These are phyloP conservation scores for Auriculariales sp. DNA, from an alignment of 768 basidiomycete species.

Conservation along the genomic window DNA sequence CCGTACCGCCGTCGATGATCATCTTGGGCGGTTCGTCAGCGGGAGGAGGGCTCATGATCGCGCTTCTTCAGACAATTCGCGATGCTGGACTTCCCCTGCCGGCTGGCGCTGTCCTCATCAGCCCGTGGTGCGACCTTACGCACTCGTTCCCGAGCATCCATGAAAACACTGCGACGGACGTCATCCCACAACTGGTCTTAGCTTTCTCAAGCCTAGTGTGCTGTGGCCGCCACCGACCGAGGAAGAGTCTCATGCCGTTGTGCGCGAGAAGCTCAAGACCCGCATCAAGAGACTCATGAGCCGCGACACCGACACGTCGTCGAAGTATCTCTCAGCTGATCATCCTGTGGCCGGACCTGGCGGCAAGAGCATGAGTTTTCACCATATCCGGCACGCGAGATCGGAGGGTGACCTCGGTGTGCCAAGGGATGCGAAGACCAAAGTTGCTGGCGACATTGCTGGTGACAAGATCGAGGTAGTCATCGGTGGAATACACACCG, in stretches of 20 bases:
- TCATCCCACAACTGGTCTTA: conserved; percentile 5
- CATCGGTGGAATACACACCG: conserved; percentile 21
- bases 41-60: conserved; percentile 75
- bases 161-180: conserved; percentile 62
- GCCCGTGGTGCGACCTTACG: conserved; percentile 90
- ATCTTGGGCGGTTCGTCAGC: conserved; percentile 87
- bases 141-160: conserved; percentile 89
- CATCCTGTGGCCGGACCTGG: too few species aligned
- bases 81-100: conserved; percentile 72
- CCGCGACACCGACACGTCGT: neutral
- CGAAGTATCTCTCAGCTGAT: neutral
- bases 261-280: neutral
- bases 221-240: conserved; percentile 8
- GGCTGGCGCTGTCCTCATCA: conserved; percentile 79
- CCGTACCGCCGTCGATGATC: conserved; percentile 71
- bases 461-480: conserved; percentile 37
- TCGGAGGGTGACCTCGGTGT: neutral
- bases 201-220: conserved; percentile 6
- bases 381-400: neutral
- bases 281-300: neutral
- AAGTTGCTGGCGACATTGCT: neutral
- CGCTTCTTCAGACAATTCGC: conserved; percentile 61
- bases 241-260: neutral
- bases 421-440: neutral
- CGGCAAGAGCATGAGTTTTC: too few species aligned